Percentiles rank a stretch among this genome's conserved stretches.
Conservation (phyloP, 2,329 filamentous ascomycete species). For the Diaporthe sp. region DNA sequence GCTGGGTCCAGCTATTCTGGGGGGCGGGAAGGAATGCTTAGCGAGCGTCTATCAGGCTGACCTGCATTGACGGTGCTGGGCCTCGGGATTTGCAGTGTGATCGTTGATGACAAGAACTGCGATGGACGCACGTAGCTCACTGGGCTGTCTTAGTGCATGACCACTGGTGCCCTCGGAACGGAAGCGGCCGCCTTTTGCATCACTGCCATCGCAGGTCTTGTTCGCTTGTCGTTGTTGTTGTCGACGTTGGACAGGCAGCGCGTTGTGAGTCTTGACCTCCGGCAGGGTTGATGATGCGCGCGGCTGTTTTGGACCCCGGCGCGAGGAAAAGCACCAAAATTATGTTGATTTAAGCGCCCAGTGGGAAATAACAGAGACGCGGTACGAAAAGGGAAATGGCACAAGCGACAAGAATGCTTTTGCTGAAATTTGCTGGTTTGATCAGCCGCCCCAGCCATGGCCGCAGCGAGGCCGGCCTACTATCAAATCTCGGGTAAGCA, state of each 20-base stretch:
- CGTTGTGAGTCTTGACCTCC: neutral
- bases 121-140: constrained; percentile 6
- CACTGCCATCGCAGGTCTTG: too few relatives aligned
- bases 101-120: neutral
- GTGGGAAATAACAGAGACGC: constrained; percentile 9
- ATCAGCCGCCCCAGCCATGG: constrained; percentile 34
- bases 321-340: neutral
- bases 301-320: constrained; percentile 30
- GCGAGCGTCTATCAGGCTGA: constrained; percentile 12
- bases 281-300: constrained; percentile 27
- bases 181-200: constrained; percentile 6
- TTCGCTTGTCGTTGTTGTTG: neutral
- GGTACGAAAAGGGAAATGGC: neutral
- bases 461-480: constrained; percentile 20
- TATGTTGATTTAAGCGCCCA: constrained; percentile 32
- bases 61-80: neutral
- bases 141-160: neutral
- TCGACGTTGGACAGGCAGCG: neutral
- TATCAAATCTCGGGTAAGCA: neutral
- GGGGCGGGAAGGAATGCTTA: constrained; percentile 12
- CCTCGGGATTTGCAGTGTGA: neutral
- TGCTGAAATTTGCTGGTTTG: constrained; percentile 24
- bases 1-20: constrained; percentile 28
- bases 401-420: constrained; percentile 12
- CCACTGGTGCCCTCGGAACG: neutral